Evolutionary conservation across 2,329 filamentous ascomycete species (phyloP).

Genomic region (Fusarium multiceps): DNA sequence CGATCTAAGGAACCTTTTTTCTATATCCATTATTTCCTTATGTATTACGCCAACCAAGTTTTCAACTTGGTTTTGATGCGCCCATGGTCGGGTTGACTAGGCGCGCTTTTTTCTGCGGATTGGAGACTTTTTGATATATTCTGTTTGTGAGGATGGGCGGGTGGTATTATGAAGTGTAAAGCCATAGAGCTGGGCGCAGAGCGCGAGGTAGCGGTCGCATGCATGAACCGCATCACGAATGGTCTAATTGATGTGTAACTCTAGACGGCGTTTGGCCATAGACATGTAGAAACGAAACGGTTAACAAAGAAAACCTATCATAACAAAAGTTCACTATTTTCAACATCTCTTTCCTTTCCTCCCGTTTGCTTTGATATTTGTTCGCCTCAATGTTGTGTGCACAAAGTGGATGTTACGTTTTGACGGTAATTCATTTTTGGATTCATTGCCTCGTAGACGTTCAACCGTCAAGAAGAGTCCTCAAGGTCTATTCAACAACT

Average conservation of each 20-base stretch:
- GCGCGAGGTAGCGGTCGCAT: slow-evolving; percentile 51
- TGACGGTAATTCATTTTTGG: slow-evolving; percentile 34
- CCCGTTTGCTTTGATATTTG: not conserved
- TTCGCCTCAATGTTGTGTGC: not conserved
- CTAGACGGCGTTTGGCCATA: slow-evolving; percentile 56
- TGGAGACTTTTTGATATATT: slow-evolving; percentile 49
- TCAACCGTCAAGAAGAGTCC: slow-evolving; percentile 41
- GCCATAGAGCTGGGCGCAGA: slow-evolving; percentile 54
- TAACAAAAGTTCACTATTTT: slow-evolving; percentile 30
- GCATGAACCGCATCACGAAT: slow-evolving; percentile 51
- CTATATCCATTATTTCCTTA: slow-evolving; percentile 38
- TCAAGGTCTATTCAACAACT: slow-evolving; percentile 34
- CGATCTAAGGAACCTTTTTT: slow-evolving; percentile 48
- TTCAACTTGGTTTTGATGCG: slow-evolving; percentile 41
- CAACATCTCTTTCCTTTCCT: not conserved
- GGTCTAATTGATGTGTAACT: slow-evolving; percentile 57
- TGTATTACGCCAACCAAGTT: slow-evolving; percentile 35
- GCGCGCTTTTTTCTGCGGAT: slow-evolving; percentile 43
- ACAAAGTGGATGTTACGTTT: not conserved
- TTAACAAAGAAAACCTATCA: slow-evolving; percentile 34
- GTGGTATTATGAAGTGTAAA: slow-evolving; percentile 49
- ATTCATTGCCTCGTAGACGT: slow-evolving; percentile 36
- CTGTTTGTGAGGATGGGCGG: slow-evolving; percentile 46
- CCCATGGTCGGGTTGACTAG: slow-evolving; percentile 43
- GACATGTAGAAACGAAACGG: slow-evolving; percentile 55